Conservation (phyloP, 148 eudicot species). For the Euryodendron excelsum region DNA sequence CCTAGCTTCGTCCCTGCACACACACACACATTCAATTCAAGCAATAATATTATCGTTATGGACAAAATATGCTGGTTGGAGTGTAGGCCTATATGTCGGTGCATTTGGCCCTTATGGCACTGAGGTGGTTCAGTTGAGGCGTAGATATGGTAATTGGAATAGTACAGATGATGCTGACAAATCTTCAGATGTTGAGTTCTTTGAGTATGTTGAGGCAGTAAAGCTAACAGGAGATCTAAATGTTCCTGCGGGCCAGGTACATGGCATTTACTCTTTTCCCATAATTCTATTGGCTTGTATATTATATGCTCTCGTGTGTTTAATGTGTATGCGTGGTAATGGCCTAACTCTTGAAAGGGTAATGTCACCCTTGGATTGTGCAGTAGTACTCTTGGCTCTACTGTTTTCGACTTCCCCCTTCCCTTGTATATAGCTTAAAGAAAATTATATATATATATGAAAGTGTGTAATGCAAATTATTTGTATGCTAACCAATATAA, state of each 20-base stretch:
- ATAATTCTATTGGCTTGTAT: background rate
- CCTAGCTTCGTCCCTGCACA: too few species aligned
- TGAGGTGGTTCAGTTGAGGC: constrained; percentile 89
- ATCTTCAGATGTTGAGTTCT: constrained; percentile 78
- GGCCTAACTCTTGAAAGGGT: background rate
- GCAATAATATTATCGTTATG: background rate
- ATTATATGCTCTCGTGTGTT: background rate
- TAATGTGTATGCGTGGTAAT: background rate
- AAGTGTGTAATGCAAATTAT: background rate
- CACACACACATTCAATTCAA: background rate
- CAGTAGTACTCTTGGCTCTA: background rate
- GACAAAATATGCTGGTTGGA: constrained; percentile 10
- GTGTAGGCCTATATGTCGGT: constrained; percentile 86
- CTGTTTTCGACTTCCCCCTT: background rate
- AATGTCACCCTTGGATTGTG: background rate
- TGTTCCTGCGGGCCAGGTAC: constrained; percentile 97
- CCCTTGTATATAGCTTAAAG: background rate
- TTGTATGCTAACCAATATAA: background rate
- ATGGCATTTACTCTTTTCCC: constrained; percentile 13
- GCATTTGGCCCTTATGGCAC: constrained; percentile 95
- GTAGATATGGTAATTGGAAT: constrained; percentile 93
- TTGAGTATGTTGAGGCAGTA: constrained; percentile 98
- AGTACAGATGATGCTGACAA: constrained; percentile 41
- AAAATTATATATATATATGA: background rate
- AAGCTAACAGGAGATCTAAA: constrained; percentile 94